Evolutionary conservation across 2,329 filamentous ascomycete species (phyloP).

Genomic region (Sporothrix mexicana): DNA sequence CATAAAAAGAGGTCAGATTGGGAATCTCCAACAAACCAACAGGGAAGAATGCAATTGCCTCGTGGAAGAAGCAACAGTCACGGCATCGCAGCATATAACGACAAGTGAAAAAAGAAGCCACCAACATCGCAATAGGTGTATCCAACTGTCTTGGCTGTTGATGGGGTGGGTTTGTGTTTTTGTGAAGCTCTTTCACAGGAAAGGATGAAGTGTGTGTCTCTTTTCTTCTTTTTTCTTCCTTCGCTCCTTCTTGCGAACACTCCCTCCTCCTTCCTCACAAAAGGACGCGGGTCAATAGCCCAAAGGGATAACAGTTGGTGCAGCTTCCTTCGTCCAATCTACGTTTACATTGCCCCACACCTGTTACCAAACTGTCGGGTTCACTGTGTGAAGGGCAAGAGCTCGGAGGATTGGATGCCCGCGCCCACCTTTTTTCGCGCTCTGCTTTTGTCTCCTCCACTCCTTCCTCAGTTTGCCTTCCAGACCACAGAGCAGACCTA

Average conservation of each 20-base stretch:
- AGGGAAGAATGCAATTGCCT: background rate
- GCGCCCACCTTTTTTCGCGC: background rate
- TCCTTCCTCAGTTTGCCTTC: background rate
- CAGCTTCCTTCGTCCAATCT: constrained; percentile 20
- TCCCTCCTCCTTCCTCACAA: background rate
- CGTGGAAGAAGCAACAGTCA: background rate
- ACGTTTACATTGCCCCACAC: constrained; percentile 16
- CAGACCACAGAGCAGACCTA: background rate
- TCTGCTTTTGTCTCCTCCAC: background rate
- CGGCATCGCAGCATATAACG: background rate
- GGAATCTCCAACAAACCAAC: background rate
- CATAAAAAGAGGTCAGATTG: background rate
- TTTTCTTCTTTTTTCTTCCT: background rate
- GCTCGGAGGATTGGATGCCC: background rate
- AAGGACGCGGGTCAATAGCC: background rate
- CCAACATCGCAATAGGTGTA: background rate
- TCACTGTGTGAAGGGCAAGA: background rate
- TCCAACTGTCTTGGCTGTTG: background rate
- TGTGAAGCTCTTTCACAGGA: no score
- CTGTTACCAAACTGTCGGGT: constrained; percentile 26
- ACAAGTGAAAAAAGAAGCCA: background rate
- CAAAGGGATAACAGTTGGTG: background rate
- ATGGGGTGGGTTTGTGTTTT: background rate
- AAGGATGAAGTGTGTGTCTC: background rate
- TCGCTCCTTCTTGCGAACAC: background rate